Percentiles rank a stretch among this genome's conserved stretches.
Evolutionary conservation across 2,329 filamentous ascomycete genomes (phyloP).

Genomic region (Aspergillus unguis): DNA sequence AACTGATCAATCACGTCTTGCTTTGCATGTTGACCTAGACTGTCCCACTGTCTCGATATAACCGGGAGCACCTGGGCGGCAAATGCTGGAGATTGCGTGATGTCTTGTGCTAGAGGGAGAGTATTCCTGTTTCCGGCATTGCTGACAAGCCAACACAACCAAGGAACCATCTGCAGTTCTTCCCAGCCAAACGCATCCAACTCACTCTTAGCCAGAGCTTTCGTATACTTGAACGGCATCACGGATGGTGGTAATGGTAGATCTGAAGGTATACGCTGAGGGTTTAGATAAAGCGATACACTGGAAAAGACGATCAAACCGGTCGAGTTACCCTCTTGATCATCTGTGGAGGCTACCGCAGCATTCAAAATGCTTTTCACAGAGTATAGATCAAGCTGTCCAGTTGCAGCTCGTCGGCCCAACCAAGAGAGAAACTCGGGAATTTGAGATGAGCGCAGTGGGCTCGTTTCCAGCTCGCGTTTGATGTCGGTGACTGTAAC

Average conservation of each 20-base stretch:
- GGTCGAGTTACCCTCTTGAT: constrained; percentile 57
- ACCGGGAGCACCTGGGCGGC: constrained; percentile 73
- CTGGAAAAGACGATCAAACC: constrained; percentile 73
- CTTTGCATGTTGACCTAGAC: constrained; percentile 65
- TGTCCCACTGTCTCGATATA: constrained; percentile 87
- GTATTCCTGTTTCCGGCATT: constrained; percentile 56
- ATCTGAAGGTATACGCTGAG: constrained; percentile 74
- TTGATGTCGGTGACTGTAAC: constrained; percentile 86
- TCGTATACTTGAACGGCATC: constrained; percentile 80
- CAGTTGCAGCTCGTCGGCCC: constrained; percentile 65
- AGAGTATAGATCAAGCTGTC: constrained; percentile 67
- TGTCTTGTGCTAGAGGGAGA: constrained; percentile 61
- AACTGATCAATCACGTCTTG: constrained; percentile 63
- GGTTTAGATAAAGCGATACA: constrained; percentile 71
- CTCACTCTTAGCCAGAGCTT: constrained; percentile 62
- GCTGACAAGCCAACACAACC: constrained; percentile 78
- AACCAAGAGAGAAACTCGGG: constrained; percentile 82
- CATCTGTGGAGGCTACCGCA: constrained; percentile 57
- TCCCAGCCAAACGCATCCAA: constrained; percentile 82
- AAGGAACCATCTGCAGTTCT: constrained; percentile 77
- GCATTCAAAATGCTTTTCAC: constrained; percentile 72
- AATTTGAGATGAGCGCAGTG: constrained; percentile 74
- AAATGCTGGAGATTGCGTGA: constrained; percentile 70
- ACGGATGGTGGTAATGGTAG: constrained; percentile 77
- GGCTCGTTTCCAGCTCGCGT: constrained; percentile 75